Percentiles rank a stretch among this genome's conserved stretches.
Evolutionary conservation across 2,329 filamentous ascomycete genomes (phyloP).

Genomic region (Setomelanomma holmii): DNA sequence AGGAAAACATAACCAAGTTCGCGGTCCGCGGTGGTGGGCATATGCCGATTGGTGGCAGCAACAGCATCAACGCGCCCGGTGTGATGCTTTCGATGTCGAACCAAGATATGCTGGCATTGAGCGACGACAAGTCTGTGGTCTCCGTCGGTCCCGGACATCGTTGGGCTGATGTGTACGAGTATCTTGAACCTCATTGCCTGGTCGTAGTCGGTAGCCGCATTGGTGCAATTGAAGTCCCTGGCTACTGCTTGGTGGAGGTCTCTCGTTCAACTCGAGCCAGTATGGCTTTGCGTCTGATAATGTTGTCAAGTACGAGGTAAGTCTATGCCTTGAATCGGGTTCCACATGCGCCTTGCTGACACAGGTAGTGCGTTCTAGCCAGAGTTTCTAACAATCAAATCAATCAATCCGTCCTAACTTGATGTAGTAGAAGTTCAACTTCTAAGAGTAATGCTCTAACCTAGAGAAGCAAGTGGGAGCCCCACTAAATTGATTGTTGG

Average conservation of each 20-base stretch:
- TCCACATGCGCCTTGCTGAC: background rate
- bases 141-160: background rate
- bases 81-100: background rate
- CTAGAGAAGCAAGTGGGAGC: no score
- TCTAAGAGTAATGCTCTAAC: no score
- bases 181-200: background rate
- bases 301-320: conserved; percentile 34
- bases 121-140: background rate
- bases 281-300: conserved; percentile 27
- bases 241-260: conserved; percentile 34
- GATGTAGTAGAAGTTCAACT: no score
- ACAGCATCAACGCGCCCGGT: background rate
- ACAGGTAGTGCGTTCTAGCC: background rate
- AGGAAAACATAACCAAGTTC: background rate
- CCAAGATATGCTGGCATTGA: background rate
- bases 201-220: conserved; percentile 15
- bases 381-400: no score
- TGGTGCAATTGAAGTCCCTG: conserved; percentile 18
- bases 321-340: background rate
- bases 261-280: conserved; percentile 17
- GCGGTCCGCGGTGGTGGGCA: conserved; percentile 17
- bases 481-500: no score
- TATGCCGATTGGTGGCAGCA: conserved; percentile 6
- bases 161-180: background rate
- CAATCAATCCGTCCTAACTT: no score